Evolutionary conservation across 371 early-diverging fungal genomes (phyloP).

Genomic region (Mortierella sp.): DNA sequence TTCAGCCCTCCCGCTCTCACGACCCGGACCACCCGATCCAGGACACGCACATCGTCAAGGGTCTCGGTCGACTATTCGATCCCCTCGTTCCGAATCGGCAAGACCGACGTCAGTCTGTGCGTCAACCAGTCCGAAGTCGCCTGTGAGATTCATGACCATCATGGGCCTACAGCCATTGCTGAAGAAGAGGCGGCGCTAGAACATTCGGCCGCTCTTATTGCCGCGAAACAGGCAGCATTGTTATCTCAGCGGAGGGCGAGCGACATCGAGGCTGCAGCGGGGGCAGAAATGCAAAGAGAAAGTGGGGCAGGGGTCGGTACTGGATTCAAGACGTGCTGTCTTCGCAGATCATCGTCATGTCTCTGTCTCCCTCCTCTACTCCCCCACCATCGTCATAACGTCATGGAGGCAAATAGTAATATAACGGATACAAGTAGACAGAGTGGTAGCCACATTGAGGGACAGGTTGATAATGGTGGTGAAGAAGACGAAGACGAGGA

Average conservation of each 20-base stretch:
- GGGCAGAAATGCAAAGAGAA: slow-evolving; percentile 9
- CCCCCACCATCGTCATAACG: not conserved
- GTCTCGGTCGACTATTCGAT: not conserved
- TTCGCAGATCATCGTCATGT: not conserved
- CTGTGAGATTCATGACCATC: slow-evolving; percentile 89
- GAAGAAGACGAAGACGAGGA: not conserved
- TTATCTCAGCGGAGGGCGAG: not conserved
- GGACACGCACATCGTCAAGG: not conserved
- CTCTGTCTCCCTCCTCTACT: not conserved
- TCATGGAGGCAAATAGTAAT: not conserved
- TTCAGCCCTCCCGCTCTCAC: not conserved
- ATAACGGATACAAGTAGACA: not conserved
- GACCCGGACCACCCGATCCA: not conserved
- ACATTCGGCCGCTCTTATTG: slow-evolving; percentile 24
- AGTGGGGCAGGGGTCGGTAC: not conserved
- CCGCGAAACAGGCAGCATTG: not conserved
- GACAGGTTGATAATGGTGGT: not conserved
- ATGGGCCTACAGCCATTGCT: slow-evolving; percentile 27
- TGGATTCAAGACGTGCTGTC: not conserved
- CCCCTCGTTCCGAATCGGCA: not conserved
- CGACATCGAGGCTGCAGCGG: not conserved
- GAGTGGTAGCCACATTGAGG: not conserved
- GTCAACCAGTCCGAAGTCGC: slow-evolving; percentile 78
- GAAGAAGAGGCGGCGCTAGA: slow-evolving; percentile 42
- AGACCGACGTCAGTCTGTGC: slow-evolving; percentile 65